Base-by-base conservation (phyloP, 495 filamentous ascomycete species). In the Xylaria longipes region DNA sequence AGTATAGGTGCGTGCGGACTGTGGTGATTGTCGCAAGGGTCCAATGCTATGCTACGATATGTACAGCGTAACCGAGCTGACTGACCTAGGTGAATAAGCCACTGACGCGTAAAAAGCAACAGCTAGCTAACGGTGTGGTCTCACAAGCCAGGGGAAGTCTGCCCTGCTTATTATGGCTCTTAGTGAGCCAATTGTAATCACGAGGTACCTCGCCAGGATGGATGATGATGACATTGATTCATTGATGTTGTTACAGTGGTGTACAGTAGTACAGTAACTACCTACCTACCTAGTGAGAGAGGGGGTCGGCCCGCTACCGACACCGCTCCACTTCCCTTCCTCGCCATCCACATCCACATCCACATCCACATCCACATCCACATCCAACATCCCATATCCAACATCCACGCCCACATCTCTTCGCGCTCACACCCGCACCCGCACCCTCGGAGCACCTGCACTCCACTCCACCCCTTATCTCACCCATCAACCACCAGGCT, bases 51-150 rank as follows among this genome's bases (percentile, higher is more conserved):
- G 31, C 25, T 11, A 31, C 12, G 4, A 41, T n/a, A 33, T 27
- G 31, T 33, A 56, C 31, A 41, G 68, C 46, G 48, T 25, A 64
- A 52, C 61, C 41, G 37, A 70, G 37, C 68, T 50, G 27, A 48
- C 68, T 64, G 68, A 70, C 68, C 68, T 70, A 64, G 68, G 68
- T 70, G 68, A 70, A 48, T 5, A 29, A 39, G 68, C 58, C 25
- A 45, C 25, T 50, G 56, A 61, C 58, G 27, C 33, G 17, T 12
- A 33, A 56, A 60, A 60, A 60, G 57, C 31, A 60, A 60, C 15
- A 22, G n/a, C 58, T 37, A 62, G 68, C 45, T 61, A 20, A 61
- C 39, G 56, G 67, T 61, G 39, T 69, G 43, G 56, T 52, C 57
- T 69, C 56, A 50, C 57, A 52, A 58, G 39, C 39, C 37, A 48